Conservation (phyloP, 176 grass and related monocot species). For the Hsuehochloa calcarea region DNA sequence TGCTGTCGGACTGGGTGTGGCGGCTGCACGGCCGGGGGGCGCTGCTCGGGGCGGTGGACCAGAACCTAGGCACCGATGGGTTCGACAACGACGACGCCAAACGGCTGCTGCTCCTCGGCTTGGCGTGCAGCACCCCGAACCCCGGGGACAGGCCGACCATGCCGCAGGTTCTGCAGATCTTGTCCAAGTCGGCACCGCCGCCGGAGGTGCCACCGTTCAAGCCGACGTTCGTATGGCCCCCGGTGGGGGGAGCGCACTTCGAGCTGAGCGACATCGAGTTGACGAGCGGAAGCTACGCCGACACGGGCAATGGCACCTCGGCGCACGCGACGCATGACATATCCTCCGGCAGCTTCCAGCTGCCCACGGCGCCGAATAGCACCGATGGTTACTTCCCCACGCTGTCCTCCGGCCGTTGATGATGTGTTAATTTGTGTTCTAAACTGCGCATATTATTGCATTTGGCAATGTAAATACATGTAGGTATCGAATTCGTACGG, state of each 20-base stretch:
- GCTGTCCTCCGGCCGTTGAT: slow-evolving; percentile 44
- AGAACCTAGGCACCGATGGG: slow-evolving; percentile 6
- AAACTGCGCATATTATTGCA: not conserved
- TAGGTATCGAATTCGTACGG: not conserved
- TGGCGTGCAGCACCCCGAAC: slow-evolving; percentile 60
- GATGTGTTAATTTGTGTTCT: not conserved
- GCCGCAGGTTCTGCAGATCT: slow-evolving; percentile 45
- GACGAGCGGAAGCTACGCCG: slow-evolving; percentile 10
- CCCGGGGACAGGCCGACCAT: slow-evolving; percentile 40
- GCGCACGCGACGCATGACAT: not conserved
- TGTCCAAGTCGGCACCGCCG: slow-evolving; percentile 34
- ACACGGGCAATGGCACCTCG: not conserved
- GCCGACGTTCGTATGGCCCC: slow-evolving; percentile 49
- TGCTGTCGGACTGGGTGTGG: slow-evolving; percentile 60
- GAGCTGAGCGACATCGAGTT: slow-evolving; percentile 30
- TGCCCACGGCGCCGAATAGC: slow-evolving; percentile 3
- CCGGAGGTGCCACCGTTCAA: slow-evolving; percentile 39
- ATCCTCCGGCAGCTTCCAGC: slow-evolving; percentile 1
- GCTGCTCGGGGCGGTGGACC: slow-evolving; percentile 50
- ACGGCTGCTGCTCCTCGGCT: slow-evolving; percentile 42
- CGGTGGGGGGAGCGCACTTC: slow-evolving; percentile 26
- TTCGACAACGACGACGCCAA: slow-evolving; percentile 38
- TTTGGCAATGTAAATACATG: slow-evolving; percentile 30
- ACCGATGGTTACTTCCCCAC: slow-evolving; percentile 17
- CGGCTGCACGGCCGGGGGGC: slow-evolving; percentile 45